Percentiles rank a stretch among this genome's conserved stretches.
These are phyloP conservation scores for Salix suchowensis DNA, from an alignment of 345 rosid genomes.

Conservation along the genomic window DNA sequence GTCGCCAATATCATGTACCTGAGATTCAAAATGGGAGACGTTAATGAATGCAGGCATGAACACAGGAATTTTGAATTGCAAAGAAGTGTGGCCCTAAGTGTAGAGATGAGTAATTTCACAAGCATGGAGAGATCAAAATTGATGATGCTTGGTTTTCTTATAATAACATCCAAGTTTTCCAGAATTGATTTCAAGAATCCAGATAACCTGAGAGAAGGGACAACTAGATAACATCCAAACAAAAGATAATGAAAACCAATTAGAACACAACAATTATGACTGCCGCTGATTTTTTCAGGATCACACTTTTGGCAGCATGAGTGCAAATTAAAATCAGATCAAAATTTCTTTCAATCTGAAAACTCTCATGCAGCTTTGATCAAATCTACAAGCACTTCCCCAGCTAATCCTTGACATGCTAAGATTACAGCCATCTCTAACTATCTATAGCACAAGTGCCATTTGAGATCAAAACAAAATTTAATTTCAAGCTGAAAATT, in stretches of 20 bases:
- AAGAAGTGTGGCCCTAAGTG: too few species aligned
- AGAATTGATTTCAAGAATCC: neutral
- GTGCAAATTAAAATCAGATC: neutral
- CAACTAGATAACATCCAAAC: too few species aligned
- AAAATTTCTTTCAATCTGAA: neutral
- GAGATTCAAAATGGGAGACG: conserved; percentile 9
- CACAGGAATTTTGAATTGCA: neutral
- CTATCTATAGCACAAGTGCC: too few species aligned
- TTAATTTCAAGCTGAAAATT: too few species aligned
- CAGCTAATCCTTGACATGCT: too few species aligned
- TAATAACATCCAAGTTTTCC: neutral
- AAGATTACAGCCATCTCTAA: too few species aligned
- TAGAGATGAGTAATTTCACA: neutral
- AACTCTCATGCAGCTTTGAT: neutral
- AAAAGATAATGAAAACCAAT: neutral
- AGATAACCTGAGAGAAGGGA: neutral
- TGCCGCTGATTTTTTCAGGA: neutral
- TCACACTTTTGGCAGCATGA: neutral
- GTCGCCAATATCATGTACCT: conserved; percentile 98
- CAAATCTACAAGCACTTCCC: neutral
- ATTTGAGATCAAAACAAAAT: too few species aligned
- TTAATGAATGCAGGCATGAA: neutral
- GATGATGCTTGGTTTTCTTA: neutral
- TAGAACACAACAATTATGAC: neutral
- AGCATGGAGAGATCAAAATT: neutral